A percentile compares a stretch with the other conserved stretches of the same genome.
These are phyloP conservation scores for Naematelia aurantialba DNA, from an alignment of 768 basidiomycete species.

Conservation along the genomic window DNA sequence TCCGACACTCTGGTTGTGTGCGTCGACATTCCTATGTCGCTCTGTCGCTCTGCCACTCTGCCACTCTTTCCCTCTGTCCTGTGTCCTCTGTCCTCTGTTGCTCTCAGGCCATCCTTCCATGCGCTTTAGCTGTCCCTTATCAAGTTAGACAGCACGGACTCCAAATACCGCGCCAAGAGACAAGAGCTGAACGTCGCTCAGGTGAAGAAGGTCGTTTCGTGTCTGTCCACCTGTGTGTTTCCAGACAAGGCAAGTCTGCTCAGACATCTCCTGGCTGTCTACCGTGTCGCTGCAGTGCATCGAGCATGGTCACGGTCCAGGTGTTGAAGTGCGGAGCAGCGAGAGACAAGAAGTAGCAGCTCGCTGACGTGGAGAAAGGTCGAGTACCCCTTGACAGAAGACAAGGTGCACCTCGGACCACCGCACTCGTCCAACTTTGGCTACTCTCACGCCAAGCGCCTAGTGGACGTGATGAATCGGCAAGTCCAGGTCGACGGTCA, in stretches of 20 bases:
- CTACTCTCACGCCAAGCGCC: constrained; percentile 90
- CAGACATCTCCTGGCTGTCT: constrained; percentile 1
- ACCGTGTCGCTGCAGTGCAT: no score
- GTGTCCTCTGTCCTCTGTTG: no score
- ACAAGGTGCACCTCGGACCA: constrained; percentile 84
- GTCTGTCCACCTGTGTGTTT: constrained; percentile 95
- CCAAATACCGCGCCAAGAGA: no score
- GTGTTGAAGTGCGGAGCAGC: no score
- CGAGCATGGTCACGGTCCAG: no score
- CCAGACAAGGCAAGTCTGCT: constrained; percentile 65
- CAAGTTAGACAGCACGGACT: no score
- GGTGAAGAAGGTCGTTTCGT: constrained; percentile 79
- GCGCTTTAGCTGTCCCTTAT: no score
- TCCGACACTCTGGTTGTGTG: neutral
- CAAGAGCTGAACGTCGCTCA: constrained; percentile 6
- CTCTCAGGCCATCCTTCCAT: no score
- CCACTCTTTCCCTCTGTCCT: no score
- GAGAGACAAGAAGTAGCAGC: neutral
- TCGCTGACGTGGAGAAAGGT: constrained; percentile 52
- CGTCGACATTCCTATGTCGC: no score
- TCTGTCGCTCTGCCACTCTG: no score
- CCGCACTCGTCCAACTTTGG: constrained; percentile 95
- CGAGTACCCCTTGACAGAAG: constrained; percentile 85
- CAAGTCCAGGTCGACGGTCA: constrained; percentile 50
- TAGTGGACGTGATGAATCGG: constrained; percentile 96